phyloP scores from a whole-genome alignment of 2,329 filamentous ascomycete species.

The Monilinia vaccinii-corymbosi region DNA sequence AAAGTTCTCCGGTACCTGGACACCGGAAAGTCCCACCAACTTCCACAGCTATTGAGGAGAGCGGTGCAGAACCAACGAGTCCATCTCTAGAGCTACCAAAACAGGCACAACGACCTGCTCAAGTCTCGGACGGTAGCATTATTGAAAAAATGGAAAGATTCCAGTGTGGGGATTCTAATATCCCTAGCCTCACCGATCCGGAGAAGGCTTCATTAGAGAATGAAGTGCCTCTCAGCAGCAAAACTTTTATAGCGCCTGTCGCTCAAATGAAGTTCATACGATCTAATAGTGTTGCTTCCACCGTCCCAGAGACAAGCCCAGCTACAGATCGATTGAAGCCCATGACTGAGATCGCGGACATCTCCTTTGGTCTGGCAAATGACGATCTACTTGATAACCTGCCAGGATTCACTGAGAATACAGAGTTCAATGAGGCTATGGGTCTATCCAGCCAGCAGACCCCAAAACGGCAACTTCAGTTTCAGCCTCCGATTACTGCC shows the following conservation, averaged over 20 bases:
- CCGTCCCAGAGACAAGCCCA: constrained; percentile 29
- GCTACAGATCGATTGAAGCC: constrained; percentile 14
- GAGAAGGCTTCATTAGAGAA: constrained; percentile 14
- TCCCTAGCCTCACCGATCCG: neutral
- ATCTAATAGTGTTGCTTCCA: constrained; percentile 13
- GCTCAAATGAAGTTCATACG: constrained; percentile 4
- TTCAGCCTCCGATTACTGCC: neutral
- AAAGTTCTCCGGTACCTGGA: neutral
- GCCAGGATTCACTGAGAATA: constrained; percentile 26
- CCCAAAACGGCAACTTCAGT: neutral
- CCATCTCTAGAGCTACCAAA: neutral
- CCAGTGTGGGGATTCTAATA: neutral
- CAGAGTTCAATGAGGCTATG: constrained; percentile 19
- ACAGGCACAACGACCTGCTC: neutral
- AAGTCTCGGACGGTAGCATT: neutral
- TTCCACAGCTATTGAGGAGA: neutral
- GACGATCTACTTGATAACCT: constrained; percentile 16
- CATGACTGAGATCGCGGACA: constrained; percentile 23
- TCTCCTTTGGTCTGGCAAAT: constrained; percentile 18
- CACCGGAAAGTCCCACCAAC: no score
- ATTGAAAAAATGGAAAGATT: neutral
- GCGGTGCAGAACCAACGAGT: neutral
- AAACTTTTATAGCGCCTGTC: constrained; percentile 4
- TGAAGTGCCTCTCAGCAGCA: constrained; percentile 13
- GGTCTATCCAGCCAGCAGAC: neutral